phyloP scores from a whole-genome alignment of 345 rosid species.

The Gossypium sturtianum region DNA sequence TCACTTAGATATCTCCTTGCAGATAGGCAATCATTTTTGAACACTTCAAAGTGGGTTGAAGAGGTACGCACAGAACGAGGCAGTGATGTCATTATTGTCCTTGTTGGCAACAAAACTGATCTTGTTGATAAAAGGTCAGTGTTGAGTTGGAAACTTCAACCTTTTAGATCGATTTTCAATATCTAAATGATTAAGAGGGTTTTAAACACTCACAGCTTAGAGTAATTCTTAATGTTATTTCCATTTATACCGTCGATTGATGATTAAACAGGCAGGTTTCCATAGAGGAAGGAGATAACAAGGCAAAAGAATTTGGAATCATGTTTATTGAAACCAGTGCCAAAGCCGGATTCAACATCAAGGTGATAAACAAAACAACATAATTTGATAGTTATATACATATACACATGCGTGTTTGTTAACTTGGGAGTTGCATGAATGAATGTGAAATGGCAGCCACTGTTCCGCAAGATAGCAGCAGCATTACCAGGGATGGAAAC shows the following conservation, averaged over 20 bases:
- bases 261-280: conserved; percentile 74
- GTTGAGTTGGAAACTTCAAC: background rate
- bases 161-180: background rate
- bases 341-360: conserved; percentile 89
- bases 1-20: conserved; percentile 17
- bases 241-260: background rate
- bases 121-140: conserved; percentile 72
- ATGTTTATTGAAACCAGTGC: conserved; percentile 96
- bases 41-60: conserved; percentile 90
- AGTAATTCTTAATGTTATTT: background rate
- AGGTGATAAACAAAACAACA: conserved; percentile 34
- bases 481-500: conserved; percentile 98
- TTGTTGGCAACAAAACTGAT: conserved; percentile 91
- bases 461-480: conserved; percentile 89
- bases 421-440: background rate
- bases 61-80: conserved; percentile 88
- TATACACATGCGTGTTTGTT: background rate
- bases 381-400: background rate
- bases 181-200: background rate
- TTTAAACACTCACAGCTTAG: background rate
- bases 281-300: conserved; percentile 87
- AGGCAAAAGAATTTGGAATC: conserved; percentile 74
- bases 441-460: conserved; percentile 50
- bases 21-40: conserved; percentile 88
- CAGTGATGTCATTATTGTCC: conserved; percentile 80